Evolutionary conservation across 169 alveolate species (phyloP).

Genomic region (Plasmodium billcollinsi): DNA sequence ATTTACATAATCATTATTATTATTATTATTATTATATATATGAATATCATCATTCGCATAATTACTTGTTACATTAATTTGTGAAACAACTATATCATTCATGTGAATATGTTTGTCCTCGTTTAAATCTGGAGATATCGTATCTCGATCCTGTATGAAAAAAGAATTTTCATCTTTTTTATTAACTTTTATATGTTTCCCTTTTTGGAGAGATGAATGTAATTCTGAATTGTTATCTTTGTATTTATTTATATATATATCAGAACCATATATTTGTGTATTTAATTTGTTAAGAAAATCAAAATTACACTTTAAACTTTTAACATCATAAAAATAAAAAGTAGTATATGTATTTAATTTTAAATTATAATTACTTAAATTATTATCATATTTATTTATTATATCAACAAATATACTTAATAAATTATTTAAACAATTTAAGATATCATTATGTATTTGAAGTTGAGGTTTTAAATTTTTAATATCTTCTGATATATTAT

Average conservation of each 20-base stretch:
- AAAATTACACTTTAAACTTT: slow-evolving; percentile 29
- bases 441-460: slow-evolving; percentile 34
- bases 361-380: slow-evolving; percentile 47
- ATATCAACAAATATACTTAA: slow-evolving; percentile 54
- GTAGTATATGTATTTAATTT: slow-evolving; percentile 47
- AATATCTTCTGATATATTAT: slow-evolving; percentile 43
- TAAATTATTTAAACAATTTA: slow-evolving; percentile 28
- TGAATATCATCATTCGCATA: neutral
- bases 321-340: slow-evolving; percentile 61
- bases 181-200: too few species aligned
- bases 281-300: slow-evolving; percentile 31
- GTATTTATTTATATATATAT: slow-evolving; percentile 4
- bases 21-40: neutral
- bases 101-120: too few species aligned
- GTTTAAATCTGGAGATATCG: too few species aligned
- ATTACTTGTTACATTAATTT: neutral
- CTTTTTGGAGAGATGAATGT: neutral
- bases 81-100: too few species aligned
- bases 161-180: too few species aligned
- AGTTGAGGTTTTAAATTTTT: slow-evolving; percentile 22
- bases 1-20: neutral
- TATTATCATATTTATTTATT: slow-evolving; percentile 56
- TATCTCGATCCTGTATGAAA: too few species aligned
- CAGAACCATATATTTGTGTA: slow-evolving; percentile 23
- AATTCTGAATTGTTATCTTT: neutral